Conservation (phyloP, 176 grass and related monocot genomes). For the Themeda triandra region DNA sequence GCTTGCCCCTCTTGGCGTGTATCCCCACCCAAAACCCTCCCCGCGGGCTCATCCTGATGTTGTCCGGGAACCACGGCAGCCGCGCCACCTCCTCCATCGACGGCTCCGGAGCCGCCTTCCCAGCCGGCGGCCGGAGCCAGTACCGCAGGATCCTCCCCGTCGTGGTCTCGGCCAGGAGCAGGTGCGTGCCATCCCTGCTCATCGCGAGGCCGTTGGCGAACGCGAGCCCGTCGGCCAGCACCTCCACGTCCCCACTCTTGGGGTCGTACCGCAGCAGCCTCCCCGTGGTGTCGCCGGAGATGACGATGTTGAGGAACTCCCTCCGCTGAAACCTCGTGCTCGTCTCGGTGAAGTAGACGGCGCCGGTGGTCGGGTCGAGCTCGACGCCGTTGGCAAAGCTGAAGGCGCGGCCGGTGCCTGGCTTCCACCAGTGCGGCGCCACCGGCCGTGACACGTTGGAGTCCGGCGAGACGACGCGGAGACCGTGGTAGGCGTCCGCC, state of each 20-base stretch:
- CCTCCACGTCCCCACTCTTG: slow-evolving; percentile 7
- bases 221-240: slow-evolving; percentile 39
- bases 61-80: slow-evolving; percentile 49
- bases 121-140: slow-evolving; percentile 23
- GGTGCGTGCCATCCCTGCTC: slow-evolving; percentile 44
- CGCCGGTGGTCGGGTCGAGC: slow-evolving; percentile 42
- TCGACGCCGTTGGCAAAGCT: slow-evolving; percentile 68
- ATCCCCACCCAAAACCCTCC: too few species aligned
- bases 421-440: neutral
- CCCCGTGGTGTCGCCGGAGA: slow-evolving; percentile 59
- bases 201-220: slow-evolving; percentile 66
- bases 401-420: neutral
- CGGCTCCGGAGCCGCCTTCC: neutral
- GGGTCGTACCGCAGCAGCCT: too few species aligned
- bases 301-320: slow-evolving; percentile 52
- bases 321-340: slow-evolving; percentile 55
- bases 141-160: slow-evolving; percentile 50
- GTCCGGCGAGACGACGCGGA: slow-evolving; percentile 23
- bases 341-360: slow-evolving; percentile 77
- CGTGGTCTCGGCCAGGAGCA: slow-evolving; percentile 61
- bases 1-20: too few species aligned
- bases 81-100: slow-evolving; percentile 16
- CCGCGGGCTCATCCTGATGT: too few species aligned
- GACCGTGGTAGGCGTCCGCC: slow-evolving; percentile 57
- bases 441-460: slow-evolving; percentile 24